Percentiles rank a stretch among this genome's conserved stretches.
Conservation (phyloP, 2,329 filamentous ascomycete genomes). For the Neospermospora avenae region DNA sequence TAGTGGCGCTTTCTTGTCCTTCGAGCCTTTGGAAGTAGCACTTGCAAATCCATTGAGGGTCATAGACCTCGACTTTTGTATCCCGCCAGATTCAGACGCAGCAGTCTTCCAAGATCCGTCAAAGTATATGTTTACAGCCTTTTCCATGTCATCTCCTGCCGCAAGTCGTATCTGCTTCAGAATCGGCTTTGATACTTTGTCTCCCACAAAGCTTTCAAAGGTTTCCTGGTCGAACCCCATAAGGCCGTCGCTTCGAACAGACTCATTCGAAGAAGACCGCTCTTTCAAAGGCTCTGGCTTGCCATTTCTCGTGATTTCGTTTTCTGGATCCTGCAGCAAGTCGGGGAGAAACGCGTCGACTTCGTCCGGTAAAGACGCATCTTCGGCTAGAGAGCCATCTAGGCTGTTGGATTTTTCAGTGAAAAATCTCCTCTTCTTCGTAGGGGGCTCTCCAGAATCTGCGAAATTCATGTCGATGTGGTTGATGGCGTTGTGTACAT, state of each 20-base stretch:
- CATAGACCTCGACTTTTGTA: conserved; percentile 18
- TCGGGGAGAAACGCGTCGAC: conserved; percentile 29
- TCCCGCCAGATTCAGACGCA: conserved; percentile 5
- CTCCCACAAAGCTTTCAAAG: conserved; percentile 59
- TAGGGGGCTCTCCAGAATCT: conserved; percentile 43
- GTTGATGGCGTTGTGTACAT: conserved; percentile 12
- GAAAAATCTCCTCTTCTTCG: conserved; percentile 48
- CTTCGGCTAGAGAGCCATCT: conserved; percentile 21
- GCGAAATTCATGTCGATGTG: conserved; percentile 35
- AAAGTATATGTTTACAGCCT: conserved; percentile 67
- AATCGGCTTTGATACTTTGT: conserved; percentile 48
- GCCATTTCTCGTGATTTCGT: background rate
- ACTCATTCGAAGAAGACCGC: background rate
- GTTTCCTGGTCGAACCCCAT: conserved; percentile 51
- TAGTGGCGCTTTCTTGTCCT: conserved; percentile 24
- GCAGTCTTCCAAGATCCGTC: conserved; percentile 60
- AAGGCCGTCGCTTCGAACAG: conserved; percentile 20
- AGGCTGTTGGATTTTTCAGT: conserved; percentile 33
- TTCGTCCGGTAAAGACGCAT: conserved; percentile 25
- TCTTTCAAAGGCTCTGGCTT: background rate
- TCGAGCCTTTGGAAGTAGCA: conserved; percentile 14
- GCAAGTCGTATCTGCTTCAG: conserved; percentile 50
- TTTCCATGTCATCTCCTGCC: conserved; percentile 57
- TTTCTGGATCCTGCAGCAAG: background rate
- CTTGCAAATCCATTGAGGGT: conserved; percentile 29